Evolutionary conservation across 2,329 filamentous ascomycete genomes (phyloP), one percentile per base, ranked within the genome.

Genomic region (Parafenestella ontariensis): DNA sequence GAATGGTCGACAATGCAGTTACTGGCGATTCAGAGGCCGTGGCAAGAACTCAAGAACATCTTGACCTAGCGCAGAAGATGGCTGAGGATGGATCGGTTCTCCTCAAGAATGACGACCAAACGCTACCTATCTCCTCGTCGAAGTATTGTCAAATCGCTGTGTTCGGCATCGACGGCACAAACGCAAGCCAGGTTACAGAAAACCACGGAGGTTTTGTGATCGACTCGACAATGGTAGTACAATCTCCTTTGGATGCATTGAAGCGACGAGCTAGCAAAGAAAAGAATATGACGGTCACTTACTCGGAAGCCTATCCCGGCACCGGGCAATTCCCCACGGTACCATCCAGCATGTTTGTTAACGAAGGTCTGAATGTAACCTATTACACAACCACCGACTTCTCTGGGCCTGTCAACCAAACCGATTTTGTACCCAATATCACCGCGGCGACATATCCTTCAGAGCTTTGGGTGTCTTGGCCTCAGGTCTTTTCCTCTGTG

Each of bases 231-330:
- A 41, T 41, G 39, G 15, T 41, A 21, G 39, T 41, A 8, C 39
- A 41, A 23, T 41, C 39, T 6, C 39, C 39, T 5, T 26, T 41
- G 8, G 39, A 41, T 28, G 39, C 47, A n/a, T 44, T 50, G 29
- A 50, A 44, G 31, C 39, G 31, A 5, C 47, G 47, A 44, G 47
- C 39, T 28, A 18, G 29, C 21, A 44, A 50, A 50, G 39, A 50
- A 43, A 23, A 34, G 24, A 50, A 50, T 29, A 50, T 50, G 39
- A 50, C 47, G 37, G 28, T 50, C n/a, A 43, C 39, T 39, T 50
- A 50, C 1, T 20, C 47, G 0, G 40, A 43, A 7, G 23, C 47
- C 31, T 50, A 50, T 39, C 47, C 47, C 23, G 47, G 47, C 9
- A 50, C 47, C 21, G 39, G 40, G 20, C 24, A 50, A 0, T 50